Conservation (phyloP, 1,284 basidiomycete species). For the Trichosporon faecale region DNA sequence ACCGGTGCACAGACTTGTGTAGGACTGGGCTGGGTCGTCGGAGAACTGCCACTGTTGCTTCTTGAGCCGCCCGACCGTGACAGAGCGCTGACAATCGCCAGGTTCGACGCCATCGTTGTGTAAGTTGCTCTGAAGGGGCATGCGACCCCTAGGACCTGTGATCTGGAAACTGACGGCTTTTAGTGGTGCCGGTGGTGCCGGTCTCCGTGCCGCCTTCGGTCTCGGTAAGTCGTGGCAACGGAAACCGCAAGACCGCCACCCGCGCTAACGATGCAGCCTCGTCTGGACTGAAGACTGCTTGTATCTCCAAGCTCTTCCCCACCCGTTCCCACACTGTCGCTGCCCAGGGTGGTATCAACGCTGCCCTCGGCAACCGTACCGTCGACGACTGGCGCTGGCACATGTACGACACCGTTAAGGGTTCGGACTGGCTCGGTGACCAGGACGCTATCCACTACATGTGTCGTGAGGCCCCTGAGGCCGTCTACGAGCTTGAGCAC, state of each 20-base stretch:
- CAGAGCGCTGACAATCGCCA: conserved; percentile 38
- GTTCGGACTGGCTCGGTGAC: conserved; percentile 99
- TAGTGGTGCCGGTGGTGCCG: conserved; percentile 96
- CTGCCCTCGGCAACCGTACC: conserved; percentile 98
- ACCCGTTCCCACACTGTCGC: conserved; percentile 98
- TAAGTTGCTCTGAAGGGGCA: conserved; percentile 53
- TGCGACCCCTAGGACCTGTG: background rate
- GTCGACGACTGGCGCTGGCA: conserved; percentile 99
- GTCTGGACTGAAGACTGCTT: conserved; percentile 96
- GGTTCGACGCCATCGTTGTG: conserved; percentile 96
- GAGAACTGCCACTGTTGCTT: background rate
- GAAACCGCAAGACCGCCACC: background rate
- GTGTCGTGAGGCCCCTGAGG: conserved; percentile 84
- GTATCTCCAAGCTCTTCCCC: conserved; percentile 99
- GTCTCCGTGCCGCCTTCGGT: conserved; percentile 97
- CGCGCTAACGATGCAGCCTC: conserved; percentile 61
- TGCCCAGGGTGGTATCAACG: conserved; percentile 99
- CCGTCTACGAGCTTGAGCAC: conserved; percentile 76
- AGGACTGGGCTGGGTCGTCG: background rate
- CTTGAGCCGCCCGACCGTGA: background rate
- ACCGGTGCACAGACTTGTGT: background rate
- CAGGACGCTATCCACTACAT: conserved; percentile 99
- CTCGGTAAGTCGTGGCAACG: conserved; percentile 53
- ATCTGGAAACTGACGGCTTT: background rate
- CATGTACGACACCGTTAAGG: conserved; percentile 97